Percentiles rank a stretch among this genome's conserved stretches.
Evolutionary conservation across 2,329 filamentous ascomycete species (phyloP).

Genomic region (Aureobasidium pullulans): DNA sequence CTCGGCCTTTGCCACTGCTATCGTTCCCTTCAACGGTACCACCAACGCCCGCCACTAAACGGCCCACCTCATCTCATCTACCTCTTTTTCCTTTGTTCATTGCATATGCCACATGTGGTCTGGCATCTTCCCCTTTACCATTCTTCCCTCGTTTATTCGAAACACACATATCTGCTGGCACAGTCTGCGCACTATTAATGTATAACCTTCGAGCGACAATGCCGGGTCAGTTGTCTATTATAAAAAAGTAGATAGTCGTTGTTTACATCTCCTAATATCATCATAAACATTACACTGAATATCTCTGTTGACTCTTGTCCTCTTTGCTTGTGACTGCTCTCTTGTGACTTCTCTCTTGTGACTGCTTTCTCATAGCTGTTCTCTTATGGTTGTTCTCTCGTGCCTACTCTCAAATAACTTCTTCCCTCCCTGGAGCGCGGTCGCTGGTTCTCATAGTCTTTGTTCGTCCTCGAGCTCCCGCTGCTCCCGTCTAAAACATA

Average conservation of each 20-base stretch:
- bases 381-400: no score
- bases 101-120: conserved; percentile 6
- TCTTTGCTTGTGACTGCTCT: background rate
- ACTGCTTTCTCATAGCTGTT: no score
- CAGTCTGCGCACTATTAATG: background rate
- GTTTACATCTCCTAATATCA: background rate
- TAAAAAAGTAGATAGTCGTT: conserved; percentile 3
- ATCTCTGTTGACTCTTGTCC: background rate
- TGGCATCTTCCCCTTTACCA: background rate
- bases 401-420: no score
- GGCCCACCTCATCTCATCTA: background rate
- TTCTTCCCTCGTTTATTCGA: background rate
- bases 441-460: no score
- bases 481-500: no score
- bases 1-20: background rate
- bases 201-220: background rate
- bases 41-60: conserved; percentile 8
- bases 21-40: conserved; percentile 9
- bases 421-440: no score
- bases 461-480: no score
- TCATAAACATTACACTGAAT: background rate
- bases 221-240: background rate
- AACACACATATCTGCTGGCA: background rate
- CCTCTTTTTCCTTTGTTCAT: background rate
- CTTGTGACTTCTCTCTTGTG: no score